These are phyloP conservation scores for Boletus rubescentipes DNA, from an alignment of 768 basidiomycete species.

Conservation along the genomic window DNA sequence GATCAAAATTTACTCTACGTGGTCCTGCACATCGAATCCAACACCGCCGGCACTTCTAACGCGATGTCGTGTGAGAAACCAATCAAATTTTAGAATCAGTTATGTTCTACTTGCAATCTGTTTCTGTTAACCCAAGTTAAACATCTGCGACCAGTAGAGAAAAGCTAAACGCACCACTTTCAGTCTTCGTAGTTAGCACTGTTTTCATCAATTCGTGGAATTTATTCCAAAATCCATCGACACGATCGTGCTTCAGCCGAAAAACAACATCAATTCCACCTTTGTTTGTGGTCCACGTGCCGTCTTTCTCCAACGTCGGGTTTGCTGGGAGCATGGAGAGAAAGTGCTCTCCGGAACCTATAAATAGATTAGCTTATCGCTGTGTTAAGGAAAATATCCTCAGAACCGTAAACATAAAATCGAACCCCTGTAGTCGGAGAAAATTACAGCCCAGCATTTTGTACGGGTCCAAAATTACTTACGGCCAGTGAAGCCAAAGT, in stretches of 20 bases:
- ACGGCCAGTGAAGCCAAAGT: conserved; percentile 3
- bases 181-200: not conserved
- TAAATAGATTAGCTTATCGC: not conserved
- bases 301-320: not conserved
- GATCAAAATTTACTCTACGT: too few relatives aligned
- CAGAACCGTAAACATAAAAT: conserved; percentile 3
- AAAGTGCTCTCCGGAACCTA: conserved; percentile 4
- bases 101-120: not conserved
- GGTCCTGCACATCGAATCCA: not conserved
- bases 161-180: not conserved
- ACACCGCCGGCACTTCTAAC: not conserved
- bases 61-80: too few relatives aligned
- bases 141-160: not conserved
- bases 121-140: not conserved
- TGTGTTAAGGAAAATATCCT: not conserved
- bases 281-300: not conserved
- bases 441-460: not conserved
- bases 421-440: not conserved
- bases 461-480: not conserved
- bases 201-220: not conserved
- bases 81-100: not conserved
- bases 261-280: conserved; percentile 4
- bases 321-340: conserved; percentile 3
- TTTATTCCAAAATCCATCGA: not conserved
- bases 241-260: not conserved